Evolutionary conservation across 208 protist genomes (phyloP).

Genomic region (Leishmania tropica): DNA sequence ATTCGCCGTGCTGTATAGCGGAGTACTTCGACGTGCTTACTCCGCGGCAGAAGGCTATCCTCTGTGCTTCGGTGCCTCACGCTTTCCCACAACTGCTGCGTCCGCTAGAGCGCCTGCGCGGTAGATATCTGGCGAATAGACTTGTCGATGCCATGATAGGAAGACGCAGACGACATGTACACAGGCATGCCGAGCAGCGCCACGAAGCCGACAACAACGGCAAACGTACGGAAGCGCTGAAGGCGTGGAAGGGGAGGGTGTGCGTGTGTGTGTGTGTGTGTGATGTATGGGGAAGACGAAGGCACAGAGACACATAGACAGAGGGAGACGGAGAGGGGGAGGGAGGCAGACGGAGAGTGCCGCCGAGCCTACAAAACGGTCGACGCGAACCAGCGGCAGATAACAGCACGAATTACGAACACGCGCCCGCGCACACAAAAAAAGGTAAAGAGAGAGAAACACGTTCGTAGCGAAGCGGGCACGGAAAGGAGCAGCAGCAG

Average conservation of each 20-base stretch:
- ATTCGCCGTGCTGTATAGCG: constrained; percentile 44
- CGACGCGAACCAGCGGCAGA: not conserved
- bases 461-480: not conserved
- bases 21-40: constrained; percentile 40
- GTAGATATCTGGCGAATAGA: constrained; percentile 33
- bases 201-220: no score
- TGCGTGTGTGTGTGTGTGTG: no score
- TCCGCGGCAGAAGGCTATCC: constrained; percentile 13
- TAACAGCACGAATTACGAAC: not conserved
- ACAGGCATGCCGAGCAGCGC: no score
- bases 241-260: no score
- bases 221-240: not conserved
- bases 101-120: constrained; percentile 20
- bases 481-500: not conserved
- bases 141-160: constrained; percentile 24
- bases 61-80: constrained; percentile 10
- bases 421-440: not conserved
- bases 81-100: constrained; percentile 21
- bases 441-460: constrained; percentile 3
- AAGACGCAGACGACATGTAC: not conserved
- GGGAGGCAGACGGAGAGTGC: not conserved
- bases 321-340: constrained; percentile 1
- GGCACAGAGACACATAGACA: not conserved
- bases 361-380: not conserved
- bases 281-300: no score